Evolutionary conservation across 148 eudicot species (phyloP).

Genomic region (Dysphania ambrosioides): DNA sequence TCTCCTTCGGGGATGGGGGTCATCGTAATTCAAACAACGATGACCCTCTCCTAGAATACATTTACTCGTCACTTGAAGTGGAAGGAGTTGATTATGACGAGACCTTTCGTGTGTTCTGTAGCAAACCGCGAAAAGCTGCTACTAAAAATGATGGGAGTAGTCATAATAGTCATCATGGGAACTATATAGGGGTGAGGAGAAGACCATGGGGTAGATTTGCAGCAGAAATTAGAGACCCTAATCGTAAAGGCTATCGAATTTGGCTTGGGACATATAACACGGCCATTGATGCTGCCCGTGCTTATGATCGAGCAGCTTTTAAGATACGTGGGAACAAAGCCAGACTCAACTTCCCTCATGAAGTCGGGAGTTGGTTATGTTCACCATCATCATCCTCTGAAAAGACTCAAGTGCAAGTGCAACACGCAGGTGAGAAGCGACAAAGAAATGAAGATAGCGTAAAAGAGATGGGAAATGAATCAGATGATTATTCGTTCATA

Average conservation of each 20-base stretch:
- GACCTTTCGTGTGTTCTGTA: neutral
- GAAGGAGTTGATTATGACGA: neutral
- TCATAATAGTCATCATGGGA: neutral
- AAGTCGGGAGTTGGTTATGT: conserved; percentile 11
- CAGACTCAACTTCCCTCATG: conserved; percentile 44
- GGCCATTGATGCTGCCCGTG: conserved; percentile 44
- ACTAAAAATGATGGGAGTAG: neutral
- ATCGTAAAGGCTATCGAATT: conserved; percentile 35
- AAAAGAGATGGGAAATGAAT: neutral
- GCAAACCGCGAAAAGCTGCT: neutral
- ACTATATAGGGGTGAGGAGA: conserved; percentile 31
- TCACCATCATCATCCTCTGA: neutral
- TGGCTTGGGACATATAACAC: conserved; percentile 51
- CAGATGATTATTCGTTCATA: too few relatives aligned
- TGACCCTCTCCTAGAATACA: neutral
- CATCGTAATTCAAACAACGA: neutral
- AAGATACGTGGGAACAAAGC: conserved; percentile 36
- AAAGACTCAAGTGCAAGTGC: neutral
- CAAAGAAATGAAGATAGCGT: neutral
- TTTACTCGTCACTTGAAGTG: neutral
- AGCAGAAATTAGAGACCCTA: conserved; percentile 46
- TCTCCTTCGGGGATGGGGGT: neutral
- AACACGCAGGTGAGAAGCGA: neutral
- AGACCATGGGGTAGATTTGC: conserved; percentile 51
- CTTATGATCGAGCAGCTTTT: conserved; percentile 47